phyloP scores from a whole-genome alignment of 2,329 filamentous ascomycete genomes.

The Tolypocladium nubicola region DNA sequence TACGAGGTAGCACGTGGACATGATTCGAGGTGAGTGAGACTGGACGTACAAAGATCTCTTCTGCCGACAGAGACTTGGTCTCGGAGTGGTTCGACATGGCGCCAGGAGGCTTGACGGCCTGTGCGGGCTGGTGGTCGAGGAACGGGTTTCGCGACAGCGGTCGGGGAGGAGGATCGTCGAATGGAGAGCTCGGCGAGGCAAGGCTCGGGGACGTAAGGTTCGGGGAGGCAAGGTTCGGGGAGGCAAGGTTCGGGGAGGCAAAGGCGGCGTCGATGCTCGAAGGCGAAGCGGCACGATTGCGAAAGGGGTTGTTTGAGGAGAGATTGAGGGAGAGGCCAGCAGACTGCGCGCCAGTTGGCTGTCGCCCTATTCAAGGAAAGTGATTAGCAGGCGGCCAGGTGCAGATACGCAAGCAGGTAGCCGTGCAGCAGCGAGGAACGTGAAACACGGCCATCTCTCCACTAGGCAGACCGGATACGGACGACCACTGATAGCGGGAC shows the following conservation, averaged over 20 bases:
- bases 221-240: conserved; percentile 15
- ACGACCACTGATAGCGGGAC: neutral
- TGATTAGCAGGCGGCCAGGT: conserved; percentile 4
- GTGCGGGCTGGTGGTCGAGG: conserved; percentile 47
- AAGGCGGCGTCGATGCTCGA: conserved; percentile 22
- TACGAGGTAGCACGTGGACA: neutral
- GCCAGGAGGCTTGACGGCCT: conserved; percentile 30
- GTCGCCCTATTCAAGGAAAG: conserved; percentile 8
- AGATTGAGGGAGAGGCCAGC: conserved; percentile 52
- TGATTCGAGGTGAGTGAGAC: conserved; percentile 1
- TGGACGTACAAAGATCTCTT: conserved; percentile 67
- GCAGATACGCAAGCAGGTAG: neutral
- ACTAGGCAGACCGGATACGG: conserved; percentile 5
- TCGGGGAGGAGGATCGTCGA: conserved; percentile 48
- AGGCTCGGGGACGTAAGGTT: too few relatives aligned
- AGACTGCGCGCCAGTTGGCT: conserved; percentile 3
- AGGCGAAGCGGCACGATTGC: conserved; percentile 60
- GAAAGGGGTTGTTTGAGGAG: conserved; percentile 74
- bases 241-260: conserved; percentile 25
- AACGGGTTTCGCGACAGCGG: conserved; percentile 68
- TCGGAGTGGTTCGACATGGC: conserved; percentile 40
- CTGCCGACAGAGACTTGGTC: conserved; percentile 40
- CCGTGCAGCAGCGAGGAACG: conserved; percentile 2
- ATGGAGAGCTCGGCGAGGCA: conserved; percentile 39
- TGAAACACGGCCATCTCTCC: conserved; percentile 13